A percentile compares a stretch with the other conserved stretches of the same genome.
These are phyloP conservation scores for Cercophora scortea DNA, from an alignment of 495 filamentous ascomycete species.

Conservation along the genomic window DNA sequence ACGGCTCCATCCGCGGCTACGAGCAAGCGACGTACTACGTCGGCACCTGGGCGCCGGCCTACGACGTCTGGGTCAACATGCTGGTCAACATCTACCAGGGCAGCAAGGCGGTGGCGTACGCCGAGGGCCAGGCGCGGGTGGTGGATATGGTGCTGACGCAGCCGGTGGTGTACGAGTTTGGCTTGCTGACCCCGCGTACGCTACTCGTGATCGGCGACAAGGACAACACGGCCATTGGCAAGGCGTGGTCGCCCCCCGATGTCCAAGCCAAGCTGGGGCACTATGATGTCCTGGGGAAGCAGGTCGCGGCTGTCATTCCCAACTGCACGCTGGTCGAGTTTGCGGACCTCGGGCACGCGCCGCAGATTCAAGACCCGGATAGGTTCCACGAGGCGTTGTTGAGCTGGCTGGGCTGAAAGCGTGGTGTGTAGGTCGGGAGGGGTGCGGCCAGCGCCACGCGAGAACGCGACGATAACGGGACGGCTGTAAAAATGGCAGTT, in stretches of 20 bases:
- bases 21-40: conserved; percentile 38
- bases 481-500: no score
- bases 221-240: conserved; percentile 39
- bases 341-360: conserved; percentile 33
- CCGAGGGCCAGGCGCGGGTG: conserved; percentile 26
- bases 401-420: conserved; percentile 27
- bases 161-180: conserved; percentile 37
- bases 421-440: background rate
- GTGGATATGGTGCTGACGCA: conserved; percentile 38
- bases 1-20: conserved; percentile 29
- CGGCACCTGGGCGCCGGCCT: conserved; percentile 24
- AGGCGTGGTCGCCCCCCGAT: conserved; percentile 35
- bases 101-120: conserved; percentile 20
- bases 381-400: conserved; percentile 27
- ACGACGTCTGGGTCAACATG: conserved; percentile 41
- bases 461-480: background rate
- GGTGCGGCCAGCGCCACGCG: no score
- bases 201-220: conserved; percentile 32
- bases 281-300: conserved; percentile 32
- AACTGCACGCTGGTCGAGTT: conserved; percentile 33
- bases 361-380: conserved; percentile 35
- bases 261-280: conserved; percentile 31
- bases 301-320: conserved; percentile 29
- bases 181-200: conserved; percentile 22
- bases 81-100: conserved; percentile 35